phyloP scores from a whole-genome alignment of 208 protist species.

The Borovskyia barvae region DNA sequence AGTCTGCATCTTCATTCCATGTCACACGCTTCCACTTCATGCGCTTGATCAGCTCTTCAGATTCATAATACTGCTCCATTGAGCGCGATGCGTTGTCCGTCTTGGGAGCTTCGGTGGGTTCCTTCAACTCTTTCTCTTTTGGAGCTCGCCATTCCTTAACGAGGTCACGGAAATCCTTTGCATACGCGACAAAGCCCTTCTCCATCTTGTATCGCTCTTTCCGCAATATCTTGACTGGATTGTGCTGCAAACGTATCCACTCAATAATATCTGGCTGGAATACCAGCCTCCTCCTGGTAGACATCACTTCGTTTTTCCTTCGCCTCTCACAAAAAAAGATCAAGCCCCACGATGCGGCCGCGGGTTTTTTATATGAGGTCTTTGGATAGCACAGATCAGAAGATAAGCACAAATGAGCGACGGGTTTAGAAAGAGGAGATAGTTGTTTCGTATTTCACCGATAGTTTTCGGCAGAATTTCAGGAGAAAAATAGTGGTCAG shows the following conservation, averaged over 20 bases:
- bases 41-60: constrained; percentile 81
- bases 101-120: not conserved
- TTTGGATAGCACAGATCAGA: too few species aligned
- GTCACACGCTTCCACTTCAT: constrained; percentile 94
- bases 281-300: constrained; percentile 15
- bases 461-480: too few species aligned
- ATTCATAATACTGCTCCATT: constrained; percentile 89
- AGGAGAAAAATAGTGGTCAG: too few species aligned
- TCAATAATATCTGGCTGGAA: constrained; percentile 80
- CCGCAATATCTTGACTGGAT: constrained; percentile 29
- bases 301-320: too few species aligned
- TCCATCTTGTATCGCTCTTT: constrained; percentile 66
- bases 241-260: constrained; percentile 48
- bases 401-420: too few species aligned
- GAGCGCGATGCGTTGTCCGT: constrained; percentile 21
- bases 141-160: constrained; percentile 38
- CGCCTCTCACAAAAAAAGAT: too few species aligned
- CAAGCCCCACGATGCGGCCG: too few species aligned
- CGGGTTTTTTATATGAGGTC: too few species aligned
- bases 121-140: not conserved
- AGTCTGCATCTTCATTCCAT: constrained; percentile 90
- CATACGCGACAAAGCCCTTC: constrained; percentile 79
- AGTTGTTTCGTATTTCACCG: too few species aligned
- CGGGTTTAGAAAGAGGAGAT: too few species aligned
- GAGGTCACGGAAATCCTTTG: constrained; percentile 56